Evolutionary conservation across 345 rosid genomes (phyloP).

Genomic region (Sapria himalayana): DNA sequence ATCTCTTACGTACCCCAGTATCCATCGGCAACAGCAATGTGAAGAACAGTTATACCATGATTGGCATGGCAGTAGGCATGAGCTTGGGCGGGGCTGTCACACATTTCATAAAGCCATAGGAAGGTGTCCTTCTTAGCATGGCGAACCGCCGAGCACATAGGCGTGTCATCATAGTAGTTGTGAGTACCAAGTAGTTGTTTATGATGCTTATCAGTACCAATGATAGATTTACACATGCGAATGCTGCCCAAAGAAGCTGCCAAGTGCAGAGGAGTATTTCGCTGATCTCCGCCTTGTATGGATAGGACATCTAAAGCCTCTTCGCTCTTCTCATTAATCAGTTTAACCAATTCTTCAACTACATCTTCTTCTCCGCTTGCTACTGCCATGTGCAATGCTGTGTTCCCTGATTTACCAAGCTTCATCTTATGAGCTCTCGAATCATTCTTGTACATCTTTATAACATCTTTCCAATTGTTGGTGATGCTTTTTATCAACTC

Average conservation of each 20-base stretch:
- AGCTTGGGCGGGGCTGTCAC: background rate
- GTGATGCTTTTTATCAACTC: conserved; percentile 12
- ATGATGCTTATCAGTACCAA: background rate
- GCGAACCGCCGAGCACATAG: conserved; percentile 16
- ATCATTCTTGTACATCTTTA: background rate
- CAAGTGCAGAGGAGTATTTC: conserved; percentile 21
- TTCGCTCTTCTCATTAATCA: background rate
- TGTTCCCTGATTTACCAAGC: conserved; percentile 18
- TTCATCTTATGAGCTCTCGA: background rate
- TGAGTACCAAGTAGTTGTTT: conserved; percentile 5
- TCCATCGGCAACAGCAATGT: conserved; percentile 15
- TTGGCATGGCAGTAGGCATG: conserved; percentile 8
- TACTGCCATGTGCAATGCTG: conserved; percentile 25
- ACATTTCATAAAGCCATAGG: conserved; percentile 10
- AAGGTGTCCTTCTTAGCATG: conserved; percentile 19
- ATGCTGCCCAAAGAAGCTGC: conserved; percentile 22
- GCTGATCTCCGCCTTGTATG: too few species aligned
- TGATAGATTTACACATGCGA: conserved; percentile 16
- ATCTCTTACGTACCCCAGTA: conserved; percentile 17
- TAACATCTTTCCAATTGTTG: conserved; percentile 18
- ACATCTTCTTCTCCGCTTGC: conserved; percentile 11
- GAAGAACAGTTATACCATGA: conserved; percentile 19
- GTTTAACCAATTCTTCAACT: conserved; percentile 7
- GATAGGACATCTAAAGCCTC: conserved; percentile 5
- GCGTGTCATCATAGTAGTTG: conserved; percentile 22